These are phyloP conservation scores for Stentor coeruleus DNA, from an alignment of 73 alveolate genomes.

Conservation along the genomic window DNA sequence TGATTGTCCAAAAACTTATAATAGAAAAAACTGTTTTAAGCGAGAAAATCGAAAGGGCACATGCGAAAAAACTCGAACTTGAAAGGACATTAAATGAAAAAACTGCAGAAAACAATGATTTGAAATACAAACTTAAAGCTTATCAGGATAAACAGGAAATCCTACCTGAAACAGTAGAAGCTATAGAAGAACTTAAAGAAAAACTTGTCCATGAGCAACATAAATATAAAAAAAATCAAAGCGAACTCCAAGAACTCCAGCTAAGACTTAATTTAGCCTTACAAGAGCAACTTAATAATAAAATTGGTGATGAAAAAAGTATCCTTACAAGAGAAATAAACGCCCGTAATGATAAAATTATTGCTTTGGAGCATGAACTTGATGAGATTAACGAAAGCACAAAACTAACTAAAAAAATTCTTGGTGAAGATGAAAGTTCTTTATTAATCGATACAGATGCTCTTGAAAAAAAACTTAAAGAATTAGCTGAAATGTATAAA, in stretches of 20 bases:
- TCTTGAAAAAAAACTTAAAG: background rate
- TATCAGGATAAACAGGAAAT: background rate
- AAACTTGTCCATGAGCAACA: background rate
- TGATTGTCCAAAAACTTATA: constrained; percentile 30
- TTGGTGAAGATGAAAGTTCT: background rate
- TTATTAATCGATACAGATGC: background rate
- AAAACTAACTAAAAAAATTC: background rate
- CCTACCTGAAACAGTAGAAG: background rate
- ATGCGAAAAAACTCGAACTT: background rate
- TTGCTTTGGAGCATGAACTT: background rate
- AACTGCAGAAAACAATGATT: background rate
- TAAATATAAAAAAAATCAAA: background rate
- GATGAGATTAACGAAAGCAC: background rate
- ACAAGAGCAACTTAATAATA: background rate
- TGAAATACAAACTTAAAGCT: background rate
- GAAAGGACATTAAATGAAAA: constrained; percentile 14
- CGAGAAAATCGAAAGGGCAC: background rate
- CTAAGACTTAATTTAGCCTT: background rate
- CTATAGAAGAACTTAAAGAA: background rate
- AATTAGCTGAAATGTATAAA: background rate
- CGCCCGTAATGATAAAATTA: background rate
- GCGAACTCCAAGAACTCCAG: background rate
- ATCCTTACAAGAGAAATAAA: background rate
- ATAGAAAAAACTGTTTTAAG: background rate
- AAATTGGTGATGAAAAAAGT: background rate